Evolutionary conservation across 2,329 filamentous ascomycete species (phyloP), one percentile per base, ranked within the genome.

Genomic region (Fusarium mangiferae): DNA sequence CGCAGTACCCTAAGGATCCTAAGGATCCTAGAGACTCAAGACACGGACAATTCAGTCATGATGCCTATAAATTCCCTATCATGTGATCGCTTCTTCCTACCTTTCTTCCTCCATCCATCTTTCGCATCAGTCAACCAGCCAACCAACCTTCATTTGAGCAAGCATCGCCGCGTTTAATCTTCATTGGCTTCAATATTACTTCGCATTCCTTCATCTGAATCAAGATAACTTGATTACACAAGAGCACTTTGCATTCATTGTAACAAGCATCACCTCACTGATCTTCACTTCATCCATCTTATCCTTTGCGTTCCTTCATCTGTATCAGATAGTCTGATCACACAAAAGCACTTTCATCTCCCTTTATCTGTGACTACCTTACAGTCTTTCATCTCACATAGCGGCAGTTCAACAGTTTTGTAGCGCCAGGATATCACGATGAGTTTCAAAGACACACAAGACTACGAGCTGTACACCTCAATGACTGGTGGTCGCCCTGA

Each of bases 131-230:
- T 5, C 46, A 49, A 10, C 28, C 46, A 49, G 7, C 28, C 46
- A 14, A 4, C 33, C 33, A 33, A 33, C 33, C 22, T 14, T 33
- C 4, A 0, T 15, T 2, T 33, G 6, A 6, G 46, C 28, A 18
- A 51, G 22, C 28, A 24, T 24, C 46, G 3, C 7, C 11, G 0
- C 28, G 3, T 24, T 18, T 0, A 14, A 3, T 9, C 7, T 13
- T 33, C 28, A 13, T 18, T 5, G 7, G 0, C 22, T n/a, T 9
- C 3, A n/a, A 17, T 5, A 4, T 0, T 9, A 12, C 11, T 18
- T n/a, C 2, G 0, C 0, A n/a, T 33, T 18, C 1, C 8, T 30
- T 30, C 28, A 12, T 30, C 8, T 8, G 8, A 30, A 30, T 30
- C 28, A 30, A 30, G 28, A 30, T 30, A 30, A 30, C 28, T 30